Conservation (phyloP, 2,329 filamentous ascomycete species). For the Colletotrichum camelliae region DNA sequence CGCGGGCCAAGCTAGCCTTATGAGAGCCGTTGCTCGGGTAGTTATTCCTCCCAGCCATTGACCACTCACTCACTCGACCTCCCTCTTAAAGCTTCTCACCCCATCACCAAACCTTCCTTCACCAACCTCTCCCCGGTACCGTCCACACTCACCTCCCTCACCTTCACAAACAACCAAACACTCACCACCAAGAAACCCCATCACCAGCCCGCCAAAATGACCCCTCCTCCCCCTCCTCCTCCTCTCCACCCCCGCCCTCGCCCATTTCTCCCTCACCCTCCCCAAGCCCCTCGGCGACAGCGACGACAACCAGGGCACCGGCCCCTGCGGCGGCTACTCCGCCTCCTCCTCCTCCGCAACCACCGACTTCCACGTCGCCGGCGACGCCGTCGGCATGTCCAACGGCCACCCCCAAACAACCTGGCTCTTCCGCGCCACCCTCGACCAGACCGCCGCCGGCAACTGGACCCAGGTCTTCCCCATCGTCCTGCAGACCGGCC, state of each 20-base stretch:
- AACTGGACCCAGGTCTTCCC: constrained; percentile 63
- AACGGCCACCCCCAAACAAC: constrained; percentile 57
- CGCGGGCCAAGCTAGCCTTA: background rate
- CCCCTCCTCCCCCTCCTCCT: constrained; percentile 37
- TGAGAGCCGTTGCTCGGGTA: background rate
- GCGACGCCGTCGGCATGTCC: constrained; percentile 54
- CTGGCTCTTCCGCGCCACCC: constrained; percentile 64
- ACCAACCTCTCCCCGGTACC: background rate
- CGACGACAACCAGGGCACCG: constrained; percentile 46
- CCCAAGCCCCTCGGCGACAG: constrained; percentile 53
- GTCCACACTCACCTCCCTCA: background rate
- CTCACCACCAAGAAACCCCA: background rate
- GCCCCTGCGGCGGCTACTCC: constrained; percentile 61
- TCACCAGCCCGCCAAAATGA: constrained; percentile 10
- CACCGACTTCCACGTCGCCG: constrained; percentile 62
- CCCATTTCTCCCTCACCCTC: constrained; percentile 60
- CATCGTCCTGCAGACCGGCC: constrained; percentile 58
- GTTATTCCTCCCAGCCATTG: background rate
- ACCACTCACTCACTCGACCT: background rate
- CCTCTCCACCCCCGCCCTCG: constrained; percentile 45
- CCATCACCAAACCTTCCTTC: background rate
- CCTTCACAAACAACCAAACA: background rate
- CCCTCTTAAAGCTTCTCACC: background rate
- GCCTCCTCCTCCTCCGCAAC: constrained; percentile 45
- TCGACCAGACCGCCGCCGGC: constrained; percentile 48